Evolutionary conservation across 176 grass and related monocot genomes (phyloP), one percentile per base, ranked within the genome.

Genomic region (Puya raimondii): DNA sequence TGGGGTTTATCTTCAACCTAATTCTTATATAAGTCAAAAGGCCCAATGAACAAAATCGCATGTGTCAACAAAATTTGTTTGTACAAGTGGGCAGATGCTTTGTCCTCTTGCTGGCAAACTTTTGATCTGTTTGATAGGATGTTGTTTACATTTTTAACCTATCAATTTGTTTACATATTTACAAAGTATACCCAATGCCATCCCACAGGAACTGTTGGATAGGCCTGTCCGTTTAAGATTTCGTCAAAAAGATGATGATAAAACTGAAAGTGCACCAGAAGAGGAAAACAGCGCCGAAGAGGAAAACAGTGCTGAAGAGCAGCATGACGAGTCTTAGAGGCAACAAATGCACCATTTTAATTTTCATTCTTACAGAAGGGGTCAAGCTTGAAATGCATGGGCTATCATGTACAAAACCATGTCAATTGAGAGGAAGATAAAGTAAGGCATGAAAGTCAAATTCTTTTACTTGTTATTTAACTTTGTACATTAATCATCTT

Each of bases 121-220:
- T 21, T 61, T 21, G 17, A 61, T 61, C 0, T 61, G 17, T 61
- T 61, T 61, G 56, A 10, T 61, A 61, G 17, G 7, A 21, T 20
- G 9, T 61, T 21, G 16, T 10, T 61, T 16, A 2, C 17, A 61
- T 9, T 7, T 61, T 18, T 20, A 22, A 20, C 14, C 7, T 61
- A 21, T 9, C 17, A 61, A 9, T 2, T 61, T 61, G 7, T 20
- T 61, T 61, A 18, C 56, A 61, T 61, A 10, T 61, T 61, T 18
- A 61, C 21, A 61, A 10, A 61, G 21, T 79, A 72, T 3, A n/a
- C 4, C 69, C 74, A 72, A 47, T 51, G 72, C 16, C 27, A 70
- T 81, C 69, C 75, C 79, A 49, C 71, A 96, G 92, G 92, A 96
- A 71, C 81, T 96, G 73, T 70, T 96, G 92, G 92, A 75, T 53